Base-by-base conservation (phyloP, 768 basidiomycete genomes). In the Heimioporus sp. region DNA sequence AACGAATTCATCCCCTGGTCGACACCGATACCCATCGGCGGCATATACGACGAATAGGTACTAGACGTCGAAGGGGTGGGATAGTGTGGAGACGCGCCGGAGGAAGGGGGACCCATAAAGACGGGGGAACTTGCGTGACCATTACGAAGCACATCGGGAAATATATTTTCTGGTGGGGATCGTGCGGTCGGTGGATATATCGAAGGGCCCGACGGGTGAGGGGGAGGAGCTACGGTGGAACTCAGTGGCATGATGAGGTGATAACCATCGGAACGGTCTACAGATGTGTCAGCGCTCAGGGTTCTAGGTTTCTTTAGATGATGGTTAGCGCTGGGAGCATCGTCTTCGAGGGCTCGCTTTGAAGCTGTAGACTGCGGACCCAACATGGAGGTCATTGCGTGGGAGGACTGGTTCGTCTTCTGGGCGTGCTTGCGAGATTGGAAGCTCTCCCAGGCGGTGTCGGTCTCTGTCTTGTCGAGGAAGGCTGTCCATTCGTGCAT, bases 401-500 rank as follows among this genome's bases (percentile, higher is more conserved):
- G 57, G 16, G 67, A 64, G 5, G 69, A 51, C 34, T 65, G 67
- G 3, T 61, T 53, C 4, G 71, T 70, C 43, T 71, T 65, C 16
- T 63, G 61, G 17, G 59, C 37, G 4, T 59, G 60, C 67, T 86
- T 94, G 58, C 92, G 82, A 5, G 77, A 59, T 55, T 91, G 86
- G 62, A 87, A 94, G 46, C 91, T 86, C 64, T 96, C 93, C 79
- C 88, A 92, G 34, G 92, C 93, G 2, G 92, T 93, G 63, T 96
- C 94, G 0, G 92, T 94, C 72, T 97, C 94, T 1, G 88, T 82
- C 60, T 84, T 85, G 70, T 89, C 92, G 56, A 96, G 74, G 57
- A 86, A 90, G 44, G 80, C 82, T 56, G 88, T 85, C 65, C 95
- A 93, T 62, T 90, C 88, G 41, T 80, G 74, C 63, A 81, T 62